phyloP scores from a whole-genome alignment of 1,284 basidiomycete genomes.

The Fereydounia khargensis region DNA sequence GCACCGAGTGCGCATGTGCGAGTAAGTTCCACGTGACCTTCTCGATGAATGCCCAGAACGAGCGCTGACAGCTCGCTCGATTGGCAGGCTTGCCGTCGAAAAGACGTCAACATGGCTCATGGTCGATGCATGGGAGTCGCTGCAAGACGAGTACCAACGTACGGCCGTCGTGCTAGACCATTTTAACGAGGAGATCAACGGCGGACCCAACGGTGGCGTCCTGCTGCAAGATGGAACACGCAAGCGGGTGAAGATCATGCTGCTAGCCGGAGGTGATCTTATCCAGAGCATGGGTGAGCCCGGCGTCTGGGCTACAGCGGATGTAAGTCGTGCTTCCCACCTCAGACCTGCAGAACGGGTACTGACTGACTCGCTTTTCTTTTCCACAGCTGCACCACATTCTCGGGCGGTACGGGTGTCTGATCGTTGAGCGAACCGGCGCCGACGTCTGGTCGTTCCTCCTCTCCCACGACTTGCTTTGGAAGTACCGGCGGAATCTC shows the following conservation, averaged over 20 bases:
- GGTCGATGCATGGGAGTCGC: conserved; percentile 96
- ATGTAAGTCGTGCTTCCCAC: too few relatives aligned
- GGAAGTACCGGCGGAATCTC: conserved; percentile 73
- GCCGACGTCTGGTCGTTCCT: conserved; percentile 75
- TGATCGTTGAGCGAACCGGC: conserved; percentile 92
- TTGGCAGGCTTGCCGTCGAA: conserved; percentile 45
- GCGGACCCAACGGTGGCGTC: conserved; percentile 54
- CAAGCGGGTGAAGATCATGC: conserved; percentile 68
- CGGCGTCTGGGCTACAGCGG: conserved; percentile 93
- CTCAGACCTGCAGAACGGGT: too few relatives aligned
- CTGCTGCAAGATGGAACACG: conserved; percentile 42
- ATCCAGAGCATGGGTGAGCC: conserved; percentile 98
- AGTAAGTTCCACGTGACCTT: conserved; percentile 9
- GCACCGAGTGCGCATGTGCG: conserved; percentile 57
- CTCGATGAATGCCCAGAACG: neutral
- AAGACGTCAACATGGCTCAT: conserved; percentile 63
- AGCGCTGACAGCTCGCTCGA: neutral
- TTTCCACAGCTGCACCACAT: conserved; percentile 81
- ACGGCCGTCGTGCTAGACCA: conserved; percentile 95
- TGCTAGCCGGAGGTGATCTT: conserved; percentile 93
- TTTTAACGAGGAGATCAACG: conserved; percentile 90
- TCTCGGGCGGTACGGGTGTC: conserved; percentile 85
- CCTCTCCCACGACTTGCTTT: conserved; percentile 63
- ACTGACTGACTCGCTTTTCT: neutral
- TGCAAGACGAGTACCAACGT: conserved; percentile 83